Conservation (phyloP, 2,329 filamentous ascomycete genomes). For the Furcasterigmium sp. region DNA sequence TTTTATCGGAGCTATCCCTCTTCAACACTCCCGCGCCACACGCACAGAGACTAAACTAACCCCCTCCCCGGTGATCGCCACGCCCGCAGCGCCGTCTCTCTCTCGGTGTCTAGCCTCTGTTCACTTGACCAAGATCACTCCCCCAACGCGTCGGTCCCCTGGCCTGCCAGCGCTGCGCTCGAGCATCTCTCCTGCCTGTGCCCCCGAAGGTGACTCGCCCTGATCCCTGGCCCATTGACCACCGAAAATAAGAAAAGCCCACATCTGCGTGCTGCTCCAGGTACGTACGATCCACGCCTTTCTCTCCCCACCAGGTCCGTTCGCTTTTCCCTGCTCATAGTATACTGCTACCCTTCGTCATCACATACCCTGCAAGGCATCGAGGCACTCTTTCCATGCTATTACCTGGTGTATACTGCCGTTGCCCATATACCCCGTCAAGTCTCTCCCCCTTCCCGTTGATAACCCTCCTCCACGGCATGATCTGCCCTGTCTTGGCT, state of each 20-base stretch:
- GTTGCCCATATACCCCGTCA: neutral
- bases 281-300: constrained; percentile 7
- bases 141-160: constrained; percentile 13
- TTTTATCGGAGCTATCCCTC: constrained; percentile 12
- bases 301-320: neutral
- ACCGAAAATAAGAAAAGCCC: constrained; percentile 6
- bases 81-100: constrained; percentile 9
- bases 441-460: neutral
- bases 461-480: neutral
- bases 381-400: neutral
- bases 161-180: constrained; percentile 12
- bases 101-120: constrained; percentile 14
- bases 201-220: constrained; percentile 15
- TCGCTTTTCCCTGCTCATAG: neutral
- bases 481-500: neutral
- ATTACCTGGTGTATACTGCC: neutral
- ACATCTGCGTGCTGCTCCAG: neutral
- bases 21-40: constrained; percentile 10
- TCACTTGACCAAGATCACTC: constrained; percentile 18
- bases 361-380: neutral
- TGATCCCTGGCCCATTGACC: constrained; percentile 4
- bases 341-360: neutral
- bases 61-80: constrained; percentile 12
- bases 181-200: constrained; percentile 10
- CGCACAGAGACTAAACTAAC: constrained; percentile 9